These are phyloP conservation scores for Capronia epimyces DNA, from an alignment of 2,329 filamentous ascomycete genomes.

Conservation along the genomic window DNA sequence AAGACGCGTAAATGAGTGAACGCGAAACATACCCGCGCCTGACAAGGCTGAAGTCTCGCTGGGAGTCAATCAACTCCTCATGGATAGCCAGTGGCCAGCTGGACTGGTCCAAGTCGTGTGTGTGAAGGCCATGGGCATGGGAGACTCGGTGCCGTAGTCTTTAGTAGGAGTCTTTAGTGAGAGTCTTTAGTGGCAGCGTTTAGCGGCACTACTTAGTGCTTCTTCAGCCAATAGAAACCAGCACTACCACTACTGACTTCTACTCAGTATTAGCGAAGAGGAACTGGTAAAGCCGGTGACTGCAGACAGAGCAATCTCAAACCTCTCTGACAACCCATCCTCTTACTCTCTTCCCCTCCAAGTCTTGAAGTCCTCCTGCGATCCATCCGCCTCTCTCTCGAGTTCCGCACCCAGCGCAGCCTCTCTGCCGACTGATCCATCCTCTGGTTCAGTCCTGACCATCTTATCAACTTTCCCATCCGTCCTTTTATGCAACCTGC, in stretches of 20 bases:
- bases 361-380: neutral
- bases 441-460: constrained; percentile 52
- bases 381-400: constrained; percentile 1
- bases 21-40: neutral
- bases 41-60: neutral
- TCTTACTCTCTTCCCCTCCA: too few species aligned
- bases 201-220: neutral
- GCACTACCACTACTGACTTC: neutral
- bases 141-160: too few species aligned
- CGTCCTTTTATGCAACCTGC: constrained; percentile 62
- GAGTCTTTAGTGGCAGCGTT: too few species aligned
- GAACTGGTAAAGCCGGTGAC: neutral
- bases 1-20: neutral
- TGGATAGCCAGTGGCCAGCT: neutral
- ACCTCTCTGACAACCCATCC: constrained; percentile 1
- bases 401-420: constrained; percentile 2
- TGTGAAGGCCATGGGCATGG: too few species aligned
- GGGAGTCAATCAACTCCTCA: neutral
- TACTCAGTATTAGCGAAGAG: neutral
- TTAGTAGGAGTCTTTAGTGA: too few species aligned
- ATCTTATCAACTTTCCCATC: constrained; percentile 32
- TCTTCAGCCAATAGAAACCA: neutral
- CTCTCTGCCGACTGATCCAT: constrained; percentile 45
- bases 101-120: neutral
- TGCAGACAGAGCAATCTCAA: neutral